Evolutionary conservation across 2,329 filamentous ascomycete species (phyloP).

Genomic region (Alternaria sp.): DNA sequence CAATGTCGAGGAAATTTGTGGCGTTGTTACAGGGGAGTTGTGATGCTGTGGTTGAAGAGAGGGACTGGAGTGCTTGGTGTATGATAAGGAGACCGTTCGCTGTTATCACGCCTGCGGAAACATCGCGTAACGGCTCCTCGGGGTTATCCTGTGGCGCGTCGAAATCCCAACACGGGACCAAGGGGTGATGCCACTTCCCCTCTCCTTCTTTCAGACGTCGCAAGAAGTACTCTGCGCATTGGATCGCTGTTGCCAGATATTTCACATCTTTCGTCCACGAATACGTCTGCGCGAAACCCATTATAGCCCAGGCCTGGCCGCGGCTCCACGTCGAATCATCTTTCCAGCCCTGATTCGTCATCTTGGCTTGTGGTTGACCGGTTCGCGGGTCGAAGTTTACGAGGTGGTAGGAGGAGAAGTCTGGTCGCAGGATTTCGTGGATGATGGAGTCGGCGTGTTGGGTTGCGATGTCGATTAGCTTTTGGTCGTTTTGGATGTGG

Average conservation of each 20-base stretch:
- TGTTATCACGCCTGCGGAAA: conserved; percentile 50
- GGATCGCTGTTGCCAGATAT: conserved; percentile 54
- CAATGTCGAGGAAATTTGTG: conserved; percentile 19
- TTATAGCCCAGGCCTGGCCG: conserved; percentile 59
- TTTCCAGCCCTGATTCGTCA: conserved; percentile 57
- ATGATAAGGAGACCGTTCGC: conserved; percentile 52
- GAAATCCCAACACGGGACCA: conserved; percentile 60
- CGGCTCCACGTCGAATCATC: conserved; percentile 56
- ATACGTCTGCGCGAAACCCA: conserved; percentile 56
- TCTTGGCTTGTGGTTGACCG: conserved; percentile 53
- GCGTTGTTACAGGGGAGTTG: conserved; percentile 1
- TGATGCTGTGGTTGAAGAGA: conserved; percentile 4
- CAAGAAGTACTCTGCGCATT: conserved; percentile 57
- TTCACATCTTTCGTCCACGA: conserved; percentile 53
- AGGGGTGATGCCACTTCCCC: conserved; percentile 31
- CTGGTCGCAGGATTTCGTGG: conserved; percentile 41
- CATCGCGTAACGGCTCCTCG: conserved; percentile 42
- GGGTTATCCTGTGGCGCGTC: conserved; percentile 54
- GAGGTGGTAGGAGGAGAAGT: conserved; percentile 52
- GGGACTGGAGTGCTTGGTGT: conserved; percentile 40
- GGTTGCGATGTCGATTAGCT: conserved; percentile 46
- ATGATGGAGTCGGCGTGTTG: conserved; percentile 49
- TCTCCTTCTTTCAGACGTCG: conserved; percentile 46
- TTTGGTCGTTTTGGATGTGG: conserved; percentile 35
- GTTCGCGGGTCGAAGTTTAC: conserved; percentile 55